Evolutionary conservation across 1,139 yeast species (phyloP).

Genomic region (Geotrichum cucujoidarum): DNA sequence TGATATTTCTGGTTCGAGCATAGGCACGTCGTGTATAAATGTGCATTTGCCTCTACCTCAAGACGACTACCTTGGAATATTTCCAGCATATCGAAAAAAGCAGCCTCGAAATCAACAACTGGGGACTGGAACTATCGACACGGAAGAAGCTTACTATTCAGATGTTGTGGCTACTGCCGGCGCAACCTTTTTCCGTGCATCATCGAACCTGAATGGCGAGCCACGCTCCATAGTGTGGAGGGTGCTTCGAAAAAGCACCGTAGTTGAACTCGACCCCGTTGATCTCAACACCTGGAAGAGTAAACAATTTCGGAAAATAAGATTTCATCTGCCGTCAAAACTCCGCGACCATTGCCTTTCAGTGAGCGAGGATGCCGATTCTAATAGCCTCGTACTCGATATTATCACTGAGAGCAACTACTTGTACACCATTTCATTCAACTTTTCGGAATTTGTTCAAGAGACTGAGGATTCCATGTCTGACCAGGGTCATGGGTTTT

Average conservation of each 20-base stretch:
- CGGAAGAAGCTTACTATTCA: conserved; percentile 25
- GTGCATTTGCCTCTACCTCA: conserved; percentile 9
- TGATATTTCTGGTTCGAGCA: conserved; percentile 11
- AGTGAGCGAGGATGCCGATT: conserved; percentile 23
- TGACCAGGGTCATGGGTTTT: conserved; percentile 13
- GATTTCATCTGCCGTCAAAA: conserved; percentile 24
- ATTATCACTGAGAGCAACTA: conserved; percentile 29
- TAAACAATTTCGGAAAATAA: conserved; percentile 23
- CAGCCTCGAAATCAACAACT: neutral
- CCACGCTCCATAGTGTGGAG: conserved; percentile 27
- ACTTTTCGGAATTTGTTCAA: conserved; percentile 16
- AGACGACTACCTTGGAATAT: conserved; percentile 7
- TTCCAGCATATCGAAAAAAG: conserved; percentile 1
- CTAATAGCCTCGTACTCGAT: conserved; percentile 26
- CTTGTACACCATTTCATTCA: conserved; percentile 28
- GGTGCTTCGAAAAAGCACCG: conserved; percentile 22
- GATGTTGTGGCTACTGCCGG: conserved; percentile 29
- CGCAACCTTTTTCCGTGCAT: conserved; percentile 19
- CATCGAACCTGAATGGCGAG: conserved; percentile 3
- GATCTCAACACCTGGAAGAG: conserved; percentile 21
- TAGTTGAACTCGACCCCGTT: conserved; percentile 27
- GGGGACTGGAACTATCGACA: conserved; percentile 16
- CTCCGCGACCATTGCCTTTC: conserved; percentile 26
- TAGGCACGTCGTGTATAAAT: conserved; percentile 4
- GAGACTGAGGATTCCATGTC: conserved; percentile 8